phyloP scores from a whole-genome alignment of 116 monocot species.

The Phalaenopsis hybrid region DNA sequence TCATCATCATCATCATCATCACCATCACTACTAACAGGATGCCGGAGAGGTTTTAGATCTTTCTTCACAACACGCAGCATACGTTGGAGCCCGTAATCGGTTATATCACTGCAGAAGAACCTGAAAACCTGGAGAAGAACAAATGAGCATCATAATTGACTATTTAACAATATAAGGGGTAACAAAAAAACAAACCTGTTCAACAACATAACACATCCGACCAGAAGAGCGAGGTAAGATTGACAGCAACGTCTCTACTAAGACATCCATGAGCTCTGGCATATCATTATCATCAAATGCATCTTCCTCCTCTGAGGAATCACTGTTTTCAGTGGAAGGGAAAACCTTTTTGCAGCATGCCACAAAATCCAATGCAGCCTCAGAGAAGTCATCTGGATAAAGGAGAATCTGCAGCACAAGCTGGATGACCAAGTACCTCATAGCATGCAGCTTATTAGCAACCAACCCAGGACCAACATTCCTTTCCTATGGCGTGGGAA shows the following conservation, averaged over 20 bases:
- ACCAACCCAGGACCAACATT: slow-evolving; percentile 29
- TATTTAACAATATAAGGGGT: not conserved
- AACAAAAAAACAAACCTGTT: slow-evolving; percentile 43
- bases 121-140: slow-evolving; percentile 62
- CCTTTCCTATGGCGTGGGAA: slow-evolving; percentile 47
- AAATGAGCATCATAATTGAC: not conserved
- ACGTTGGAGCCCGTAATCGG: slow-evolving; percentile 53
- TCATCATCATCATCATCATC: slow-evolving; percentile 47
- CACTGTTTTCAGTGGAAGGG: slow-evolving; percentile 32
- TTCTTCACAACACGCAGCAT: slow-evolving; percentile 82
- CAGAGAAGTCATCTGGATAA: slow-evolving; percentile 60
- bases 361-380: slow-evolving; percentile 66
- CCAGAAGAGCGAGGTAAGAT: slow-evolving; percentile 66
- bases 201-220: slow-evolving; percentile 59
- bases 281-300: slow-evolving; percentile 35
- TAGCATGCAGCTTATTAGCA: slow-evolving; percentile 63
- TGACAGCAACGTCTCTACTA: slow-evolving; percentile 71
- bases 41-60: slow-evolving; percentile 67
- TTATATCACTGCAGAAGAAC: slow-evolving; percentile 62
- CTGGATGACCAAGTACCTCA: slow-evolving; percentile 77
- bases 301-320: slow-evolving; percentile 39
- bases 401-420: slow-evolving; percentile 86
- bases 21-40: slow-evolving; percentile 34
- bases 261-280: slow-evolving; percentile 77
- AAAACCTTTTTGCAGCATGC: slow-evolving; percentile 88